A percentile compares a stretch with the other conserved stretches of the same genome.
Conservation (phyloP, 306 rosid genomes). For the Lablab purpureus region DNA sequence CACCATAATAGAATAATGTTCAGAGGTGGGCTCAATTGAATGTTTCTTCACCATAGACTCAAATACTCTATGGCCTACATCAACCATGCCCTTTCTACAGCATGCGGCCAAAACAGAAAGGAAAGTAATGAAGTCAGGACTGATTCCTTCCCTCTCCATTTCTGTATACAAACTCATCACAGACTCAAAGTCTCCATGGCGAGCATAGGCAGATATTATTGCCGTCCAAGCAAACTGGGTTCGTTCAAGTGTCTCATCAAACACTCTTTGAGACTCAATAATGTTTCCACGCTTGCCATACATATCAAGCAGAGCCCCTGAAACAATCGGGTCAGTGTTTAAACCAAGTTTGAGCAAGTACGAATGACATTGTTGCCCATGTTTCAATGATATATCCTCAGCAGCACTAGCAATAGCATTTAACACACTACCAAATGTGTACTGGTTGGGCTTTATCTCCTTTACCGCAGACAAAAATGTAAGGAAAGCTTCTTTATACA, state of each 20-base stretch:
- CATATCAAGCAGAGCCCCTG: slow-evolving; percentile 85
- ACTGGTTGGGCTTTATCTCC: slow-evolving; percentile 76
- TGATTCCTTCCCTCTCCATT: no score
- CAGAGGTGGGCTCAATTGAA: slow-evolving; percentile 69
- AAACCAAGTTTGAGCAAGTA: slow-evolving; percentile 70
- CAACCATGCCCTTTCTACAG: slow-evolving; percentile 83
- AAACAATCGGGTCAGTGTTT: slow-evolving; percentile 61
- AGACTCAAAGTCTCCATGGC: slow-evolving; percentile 73
- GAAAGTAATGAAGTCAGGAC: slow-evolving; percentile 76
- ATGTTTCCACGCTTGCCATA: slow-evolving; percentile 89
- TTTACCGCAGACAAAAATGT: slow-evolving; percentile 61
- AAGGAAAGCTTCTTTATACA: slow-evolving; percentile 68
- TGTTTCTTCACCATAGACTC: slow-evolving; percentile 65
- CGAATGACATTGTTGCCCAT: slow-evolving; percentile 82
- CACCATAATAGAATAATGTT: slow-evolving; percentile 81
- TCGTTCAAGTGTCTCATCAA: slow-evolving; percentile 61
- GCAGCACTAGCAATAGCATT: slow-evolving; percentile 80
- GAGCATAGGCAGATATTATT: slow-evolving; percentile 76
- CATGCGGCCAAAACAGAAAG: slow-evolving; percentile 76
- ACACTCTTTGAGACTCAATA: slow-evolving; percentile 68
- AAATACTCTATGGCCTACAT: slow-evolving; percentile 64
- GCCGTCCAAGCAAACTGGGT: slow-evolving; percentile 82
- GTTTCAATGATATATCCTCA: slow-evolving; percentile 70
- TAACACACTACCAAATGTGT: slow-evolving; percentile 88
- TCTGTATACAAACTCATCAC: slow-evolving; percentile 65